These are phyloP conservation scores for Withania somnifera DNA, from an alignment of 305 asterid species.

Conservation along the genomic window DNA sequence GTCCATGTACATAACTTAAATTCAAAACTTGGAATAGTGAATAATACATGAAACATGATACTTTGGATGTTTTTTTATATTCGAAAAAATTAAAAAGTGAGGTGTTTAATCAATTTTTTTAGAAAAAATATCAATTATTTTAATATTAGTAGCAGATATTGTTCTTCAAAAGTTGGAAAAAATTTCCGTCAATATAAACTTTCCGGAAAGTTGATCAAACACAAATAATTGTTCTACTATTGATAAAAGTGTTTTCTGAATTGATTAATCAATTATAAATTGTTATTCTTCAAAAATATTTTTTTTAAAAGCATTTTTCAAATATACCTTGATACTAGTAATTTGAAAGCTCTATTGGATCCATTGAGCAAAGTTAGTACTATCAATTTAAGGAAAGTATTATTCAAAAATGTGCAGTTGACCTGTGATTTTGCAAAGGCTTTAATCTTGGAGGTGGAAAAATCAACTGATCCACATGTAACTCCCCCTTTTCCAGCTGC, in stretches of 20 bases:
- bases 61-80: neutral
- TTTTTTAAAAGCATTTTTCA: too few species aligned
- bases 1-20: neutral
- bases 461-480: slow-evolving; percentile 35
- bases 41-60: neutral
- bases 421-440: slow-evolving; percentile 71
- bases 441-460: slow-evolving; percentile 34
- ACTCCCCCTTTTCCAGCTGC: slow-evolving; percentile 24
- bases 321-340: too few species aligned
- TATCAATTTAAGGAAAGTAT: neutral
- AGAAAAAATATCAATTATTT: neutral
- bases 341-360: neutral
- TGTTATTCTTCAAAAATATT: neutral
- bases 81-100: neutral
- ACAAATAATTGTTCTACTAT: neutral
- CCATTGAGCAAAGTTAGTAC: neutral
- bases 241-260: neutral
- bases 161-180: neutral
- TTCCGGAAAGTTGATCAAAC: neutral
- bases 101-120: neutral
- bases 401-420: neutral
- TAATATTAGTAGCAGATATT: neutral
- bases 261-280: neutral
- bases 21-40: neutral
- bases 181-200: neutral